Evolutionary conservation across 768 basidiomycete species (phyloP).

Genomic region (Collybiopsis luxurians): DNA sequence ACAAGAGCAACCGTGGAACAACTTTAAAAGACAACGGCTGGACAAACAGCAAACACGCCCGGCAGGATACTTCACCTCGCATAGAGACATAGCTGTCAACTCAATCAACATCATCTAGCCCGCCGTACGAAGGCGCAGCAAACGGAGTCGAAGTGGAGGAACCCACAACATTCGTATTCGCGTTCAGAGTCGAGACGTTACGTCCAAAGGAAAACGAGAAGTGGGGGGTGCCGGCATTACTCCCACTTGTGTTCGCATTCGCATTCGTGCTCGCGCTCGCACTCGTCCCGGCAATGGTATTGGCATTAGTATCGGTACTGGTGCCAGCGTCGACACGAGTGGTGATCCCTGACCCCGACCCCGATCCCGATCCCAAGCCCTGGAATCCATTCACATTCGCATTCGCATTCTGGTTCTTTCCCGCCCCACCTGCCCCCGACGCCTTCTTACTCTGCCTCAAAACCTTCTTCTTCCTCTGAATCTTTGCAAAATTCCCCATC

Average conservation of each 20-base stretch:
- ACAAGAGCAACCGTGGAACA: too few species aligned
- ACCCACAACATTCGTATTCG: too few species aligned
- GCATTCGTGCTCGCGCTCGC: too few species aligned
- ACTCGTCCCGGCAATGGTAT: too few species aligned
- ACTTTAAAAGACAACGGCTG: background rate
- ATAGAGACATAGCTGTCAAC: conserved; percentile 6
- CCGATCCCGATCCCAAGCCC: background rate
- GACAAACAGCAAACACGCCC: background rate
- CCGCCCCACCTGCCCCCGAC: background rate
- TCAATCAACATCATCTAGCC: conserved; percentile 32
- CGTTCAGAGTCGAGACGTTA: too few species aligned
- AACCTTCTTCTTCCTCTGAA: conserved; percentile 41
- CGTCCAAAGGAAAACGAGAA: conserved; percentile 6
- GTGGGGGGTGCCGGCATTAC: background rate
- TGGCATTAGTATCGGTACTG: too few species aligned
- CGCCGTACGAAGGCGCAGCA: conserved; percentile 10
- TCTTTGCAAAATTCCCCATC: conserved; percentile 46
- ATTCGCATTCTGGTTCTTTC: background rate
- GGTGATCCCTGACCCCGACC: background rate
- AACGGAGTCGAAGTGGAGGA: background rate
- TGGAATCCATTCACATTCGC: background rate
- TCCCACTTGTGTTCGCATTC: too few species aligned
- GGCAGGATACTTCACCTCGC: too few species aligned
- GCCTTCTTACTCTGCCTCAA: conserved; percentile 18
- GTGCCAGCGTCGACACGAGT: too few species aligned